Conservation (phyloP, 495 filamentous ascomycete genomes). For the Melanomma pulvis-pyrius region DNA sequence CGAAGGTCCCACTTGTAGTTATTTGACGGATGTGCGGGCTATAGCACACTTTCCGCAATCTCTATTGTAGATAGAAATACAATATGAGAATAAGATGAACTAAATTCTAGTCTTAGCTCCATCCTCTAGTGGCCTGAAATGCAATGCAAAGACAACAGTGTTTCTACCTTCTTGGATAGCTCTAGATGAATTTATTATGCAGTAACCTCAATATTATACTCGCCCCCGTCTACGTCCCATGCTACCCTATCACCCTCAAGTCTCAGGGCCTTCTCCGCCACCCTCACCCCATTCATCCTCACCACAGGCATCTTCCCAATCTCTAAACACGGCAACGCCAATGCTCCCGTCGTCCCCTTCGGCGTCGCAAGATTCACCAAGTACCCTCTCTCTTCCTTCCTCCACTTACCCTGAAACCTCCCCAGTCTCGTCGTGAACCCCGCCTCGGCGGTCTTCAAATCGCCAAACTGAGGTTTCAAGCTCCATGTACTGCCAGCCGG, state of each 20-base stretch:
- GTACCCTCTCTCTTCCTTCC: slow-evolving; percentile 23
- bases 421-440: slow-evolving; percentile 43
- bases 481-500: slow-evolving; percentile 34
- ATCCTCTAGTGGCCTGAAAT: too few species aligned
- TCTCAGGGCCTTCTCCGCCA: not conserved
- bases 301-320: slow-evolving; percentile 37
- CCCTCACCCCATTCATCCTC: slow-evolving; percentile 33
- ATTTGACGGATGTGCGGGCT: too few species aligned
- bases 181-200: not conserved
- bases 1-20: too few species aligned
- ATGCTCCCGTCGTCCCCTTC: slow-evolving; percentile 38
- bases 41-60: too few species aligned
- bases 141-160: too few species aligned
- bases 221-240: not conserved
- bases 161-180: too few species aligned
- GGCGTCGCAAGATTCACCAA: slow-evolving; percentile 37
- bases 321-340: slow-evolving; percentile 34
- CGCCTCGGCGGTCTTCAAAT: slow-evolving; percentile 37
- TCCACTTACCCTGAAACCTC: slow-evolving; percentile 38
- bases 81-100: too few species aligned
- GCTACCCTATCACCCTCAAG: not conserved
- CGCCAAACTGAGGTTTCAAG: slow-evolving; percentile 42
- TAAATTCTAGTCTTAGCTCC: too few species aligned
- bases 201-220: not conserved
- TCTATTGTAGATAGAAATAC: too few species aligned